These are phyloP conservation scores for Coriaria nepalensis DNA, from an alignment of 306 rosid species.

Conservation along the genomic window DNA sequence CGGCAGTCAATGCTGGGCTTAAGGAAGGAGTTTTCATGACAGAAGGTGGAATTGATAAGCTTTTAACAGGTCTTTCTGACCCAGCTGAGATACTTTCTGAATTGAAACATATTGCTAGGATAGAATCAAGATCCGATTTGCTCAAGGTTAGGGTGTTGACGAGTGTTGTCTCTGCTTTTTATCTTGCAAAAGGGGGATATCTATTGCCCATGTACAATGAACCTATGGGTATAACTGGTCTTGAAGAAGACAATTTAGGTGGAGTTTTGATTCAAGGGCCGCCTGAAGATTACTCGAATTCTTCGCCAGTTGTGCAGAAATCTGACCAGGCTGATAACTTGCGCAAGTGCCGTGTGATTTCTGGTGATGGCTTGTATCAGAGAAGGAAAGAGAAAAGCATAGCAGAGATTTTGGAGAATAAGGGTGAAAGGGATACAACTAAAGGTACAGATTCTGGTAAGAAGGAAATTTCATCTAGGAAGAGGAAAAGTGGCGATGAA, in stretches of 20 bases:
- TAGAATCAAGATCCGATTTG: constrained; percentile 13
- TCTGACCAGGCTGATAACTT: constrained; percentile 10
- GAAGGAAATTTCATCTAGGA: background rate
- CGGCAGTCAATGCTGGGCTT: constrained; percentile 46
- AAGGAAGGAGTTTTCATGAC: constrained; percentile 49
- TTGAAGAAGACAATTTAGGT: constrained; percentile 36
- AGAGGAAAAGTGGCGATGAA: background rate
- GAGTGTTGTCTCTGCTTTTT: constrained; percentile 44
- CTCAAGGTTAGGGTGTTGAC: constrained; percentile 36
- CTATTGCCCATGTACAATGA: constrained; percentile 29
- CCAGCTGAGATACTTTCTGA: constrained; percentile 36
- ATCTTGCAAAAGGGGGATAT: constrained; percentile 39
- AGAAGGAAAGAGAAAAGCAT: constrained; percentile 69
- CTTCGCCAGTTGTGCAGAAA: constrained; percentile 21
- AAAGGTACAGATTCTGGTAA: constrained; percentile 10
- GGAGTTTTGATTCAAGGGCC: constrained; percentile 46
- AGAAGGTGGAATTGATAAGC: constrained; percentile 29
- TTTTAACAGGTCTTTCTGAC: constrained; percentile 20
- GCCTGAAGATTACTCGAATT: constrained; percentile 34
- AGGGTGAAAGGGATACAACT: constrained; percentile 17
- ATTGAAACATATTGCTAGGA: constrained; percentile 34
- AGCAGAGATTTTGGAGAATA: constrained; percentile 50
- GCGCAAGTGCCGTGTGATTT: constrained; percentile 9
- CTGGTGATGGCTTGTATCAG: constrained; percentile 22
- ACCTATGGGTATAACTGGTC: constrained; percentile 42